These are phyloP conservation scores for Cadophora sp. DNA, from an alignment of 2,329 filamentous ascomycete genomes.

Conservation along the genomic window DNA sequence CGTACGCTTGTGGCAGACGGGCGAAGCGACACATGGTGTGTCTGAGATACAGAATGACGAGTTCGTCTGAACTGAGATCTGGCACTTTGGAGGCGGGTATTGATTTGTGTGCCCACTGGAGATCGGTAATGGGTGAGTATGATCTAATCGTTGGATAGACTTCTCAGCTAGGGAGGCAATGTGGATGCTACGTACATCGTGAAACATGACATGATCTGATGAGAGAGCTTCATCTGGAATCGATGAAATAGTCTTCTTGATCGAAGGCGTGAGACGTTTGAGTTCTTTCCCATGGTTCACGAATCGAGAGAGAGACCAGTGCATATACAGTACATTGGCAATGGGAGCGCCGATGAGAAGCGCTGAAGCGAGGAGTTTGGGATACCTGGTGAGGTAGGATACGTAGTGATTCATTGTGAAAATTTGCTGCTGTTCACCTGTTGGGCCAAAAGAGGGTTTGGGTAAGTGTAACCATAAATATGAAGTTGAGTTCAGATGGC, in stretches of 20 bases:
- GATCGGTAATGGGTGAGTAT: background rate
- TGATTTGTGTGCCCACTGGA: background rate
- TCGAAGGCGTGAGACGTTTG: background rate
- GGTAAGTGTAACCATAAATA: too few relatives aligned
- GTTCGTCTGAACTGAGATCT: background rate
- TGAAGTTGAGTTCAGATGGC: background rate
- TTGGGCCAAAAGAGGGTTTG: background rate
- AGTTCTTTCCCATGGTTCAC: background rate
- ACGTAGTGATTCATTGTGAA: background rate
- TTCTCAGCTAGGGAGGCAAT: background rate
- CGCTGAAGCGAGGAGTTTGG: background rate
- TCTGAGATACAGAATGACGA: background rate
- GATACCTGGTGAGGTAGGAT: background rate
- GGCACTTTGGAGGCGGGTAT: background rate
- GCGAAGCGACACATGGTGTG: slow-evolving; percentile 1
- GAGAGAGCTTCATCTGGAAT: slow-evolving; percentile 1
- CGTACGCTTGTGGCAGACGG: background rate
- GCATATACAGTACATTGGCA: background rate
- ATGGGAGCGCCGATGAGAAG: background rate
- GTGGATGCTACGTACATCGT: background rate
- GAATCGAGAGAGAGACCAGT: slow-evolving; percentile 5
- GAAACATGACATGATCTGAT: slow-evolving; percentile 1
- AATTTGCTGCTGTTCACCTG: background rate
- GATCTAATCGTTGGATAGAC: background rate
- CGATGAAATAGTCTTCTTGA: background rate